Conservation (phyloP, 2,329 filamentous ascomycete genomes). For the Microdochium paspali region DNA sequence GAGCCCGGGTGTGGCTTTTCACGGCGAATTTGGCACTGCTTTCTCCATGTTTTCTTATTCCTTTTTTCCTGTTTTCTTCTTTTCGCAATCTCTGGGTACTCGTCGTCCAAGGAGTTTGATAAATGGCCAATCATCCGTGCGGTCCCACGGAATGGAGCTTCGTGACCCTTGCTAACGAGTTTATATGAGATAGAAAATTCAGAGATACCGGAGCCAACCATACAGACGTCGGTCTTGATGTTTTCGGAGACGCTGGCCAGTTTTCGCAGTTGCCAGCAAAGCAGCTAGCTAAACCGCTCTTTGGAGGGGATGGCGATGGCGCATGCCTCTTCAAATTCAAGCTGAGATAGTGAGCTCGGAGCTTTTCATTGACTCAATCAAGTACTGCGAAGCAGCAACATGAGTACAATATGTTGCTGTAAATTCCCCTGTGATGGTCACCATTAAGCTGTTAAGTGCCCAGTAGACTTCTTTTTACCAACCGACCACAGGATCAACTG, state of each 20-base stretch:
- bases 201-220: slow-evolving; percentile 43
- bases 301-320: slow-evolving; percentile 38
- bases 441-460: too few species aligned
- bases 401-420: too few species aligned
- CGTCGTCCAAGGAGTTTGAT: slow-evolving; percentile 43
- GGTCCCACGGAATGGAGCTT: slow-evolving; percentile 42
- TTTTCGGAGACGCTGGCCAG: slow-evolving; percentile 32
- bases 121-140: slow-evolving; percentile 45
- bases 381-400: too few species aligned
- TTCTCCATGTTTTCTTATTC: slow-evolving; percentile 43
- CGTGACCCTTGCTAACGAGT: slow-evolving; percentile 36
- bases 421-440: too few species aligned
- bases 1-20: slow-evolving; percentile 44
- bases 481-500: too few species aligned
- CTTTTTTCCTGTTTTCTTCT: too few species aligned
- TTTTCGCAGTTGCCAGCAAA: slow-evolving; percentile 30
- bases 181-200: slow-evolving; percentile 43
- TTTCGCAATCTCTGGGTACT: slow-evolving; percentile 37
- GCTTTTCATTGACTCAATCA: too few species aligned
- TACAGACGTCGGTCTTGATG: slow-evolving; percentile 35
- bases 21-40: slow-evolving; percentile 36
- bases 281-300: slow-evolving; percentile 42
- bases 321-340: slow-evolving; percentile 28
- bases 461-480: too few species aligned
- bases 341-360: too few species aligned